These are phyloP conservation scores for Lasiodiplodia sp. DNA, from an alignment of 2,329 filamentous ascomycete genomes.

Conservation along the genomic window DNA sequence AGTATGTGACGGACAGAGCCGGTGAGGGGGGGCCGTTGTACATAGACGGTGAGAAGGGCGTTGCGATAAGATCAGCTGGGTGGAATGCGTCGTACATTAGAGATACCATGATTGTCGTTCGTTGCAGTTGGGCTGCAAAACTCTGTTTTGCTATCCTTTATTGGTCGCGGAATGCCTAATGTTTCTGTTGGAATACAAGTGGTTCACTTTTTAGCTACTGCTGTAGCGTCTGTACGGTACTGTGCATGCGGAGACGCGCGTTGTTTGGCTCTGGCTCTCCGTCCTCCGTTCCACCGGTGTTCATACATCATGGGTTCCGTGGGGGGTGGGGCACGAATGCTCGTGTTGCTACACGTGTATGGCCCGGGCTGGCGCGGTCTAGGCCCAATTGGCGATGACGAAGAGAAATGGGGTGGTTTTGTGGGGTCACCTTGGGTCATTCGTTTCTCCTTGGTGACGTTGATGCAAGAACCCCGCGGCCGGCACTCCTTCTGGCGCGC, in stretches of 20 bases:
- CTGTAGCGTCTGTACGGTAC: neutral
- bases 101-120: neutral
- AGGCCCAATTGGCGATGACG: neutral
- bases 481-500: neutral
- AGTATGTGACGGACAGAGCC: neutral
- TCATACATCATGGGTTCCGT: neutral
- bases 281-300: neutral
- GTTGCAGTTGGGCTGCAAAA: neutral
- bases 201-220: too few species aligned
- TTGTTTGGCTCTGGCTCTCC: neutral
- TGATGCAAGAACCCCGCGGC: neutral
- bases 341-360: neutral
- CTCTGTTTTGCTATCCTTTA: too few species aligned
- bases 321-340: neutral
- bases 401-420: neutral
- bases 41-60: neutral
- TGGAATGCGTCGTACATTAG: neutral
- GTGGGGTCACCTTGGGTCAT: neutral
- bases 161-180: too few species aligned
- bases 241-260: neutral
- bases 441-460: neutral
- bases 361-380: neutral
- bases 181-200: neutral
- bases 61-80: neutral
- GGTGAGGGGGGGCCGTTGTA: neutral